These are phyloP conservation scores for Venturia nashicola DNA, from an alignment of 2,329 filamentous ascomycete species.

Conservation along the genomic window DNA sequence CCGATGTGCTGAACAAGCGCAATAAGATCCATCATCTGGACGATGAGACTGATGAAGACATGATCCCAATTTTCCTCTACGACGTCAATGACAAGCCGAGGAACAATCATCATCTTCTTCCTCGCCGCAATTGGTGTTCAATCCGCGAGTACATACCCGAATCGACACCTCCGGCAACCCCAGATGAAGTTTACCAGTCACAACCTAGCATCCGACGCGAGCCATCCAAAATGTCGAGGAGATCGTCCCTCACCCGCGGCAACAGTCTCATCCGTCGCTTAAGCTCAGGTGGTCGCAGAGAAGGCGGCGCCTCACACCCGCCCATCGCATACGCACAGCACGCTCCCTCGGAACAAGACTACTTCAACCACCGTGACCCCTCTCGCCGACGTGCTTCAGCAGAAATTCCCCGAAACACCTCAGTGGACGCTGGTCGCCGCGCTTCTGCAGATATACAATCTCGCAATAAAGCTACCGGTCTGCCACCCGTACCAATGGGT, in stretches of 20 bases:
- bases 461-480: background rate
- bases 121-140: slow-evolving; percentile 90
- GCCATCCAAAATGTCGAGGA: background rate
- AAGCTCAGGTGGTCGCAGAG: slow-evolving; percentile 16
- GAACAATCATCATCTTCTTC: slow-evolving; percentile 83
- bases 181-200: slow-evolving; percentile 26
- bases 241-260: background rate
- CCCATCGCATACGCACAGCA: slow-evolving; percentile 8
- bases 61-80: slow-evolving; percentile 85
- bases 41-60: slow-evolving; percentile 74
- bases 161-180: slow-evolving; percentile 58
- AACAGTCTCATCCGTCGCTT: background rate
- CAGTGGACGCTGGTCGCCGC: background rate
- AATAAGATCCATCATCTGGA: slow-evolving; percentile 63
- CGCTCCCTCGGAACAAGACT: background rate
- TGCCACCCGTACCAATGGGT: background rate
- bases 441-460: background rate
- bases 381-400: background rate
- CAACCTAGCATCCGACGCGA: slow-evolving; percentile 3
- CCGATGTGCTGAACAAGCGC: slow-evolving; percentile 83
- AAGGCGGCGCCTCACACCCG: slow-evolving; percentile 16
- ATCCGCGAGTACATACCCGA: slow-evolving; percentile 77
- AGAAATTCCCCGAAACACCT: background rate
- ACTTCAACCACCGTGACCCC: slow-evolving; percentile 2
- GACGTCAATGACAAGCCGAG: slow-evolving; percentile 81